Evolutionary conservation across 768 basidiomycete genomes (phyloP), one percentile per base, ranked within the genome.

Genomic region (Imleria badia): DNA sequence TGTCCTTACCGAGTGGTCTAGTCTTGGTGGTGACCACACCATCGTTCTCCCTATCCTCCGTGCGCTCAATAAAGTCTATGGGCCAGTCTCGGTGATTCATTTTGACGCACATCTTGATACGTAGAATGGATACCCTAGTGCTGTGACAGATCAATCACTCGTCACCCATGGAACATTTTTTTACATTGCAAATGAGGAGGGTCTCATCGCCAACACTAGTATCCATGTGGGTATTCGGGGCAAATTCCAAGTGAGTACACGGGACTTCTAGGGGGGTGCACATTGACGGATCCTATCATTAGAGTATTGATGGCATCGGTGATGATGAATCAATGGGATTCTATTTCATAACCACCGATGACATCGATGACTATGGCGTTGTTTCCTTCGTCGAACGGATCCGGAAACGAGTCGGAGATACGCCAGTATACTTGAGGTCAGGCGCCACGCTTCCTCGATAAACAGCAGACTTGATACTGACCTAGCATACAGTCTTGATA

Each of bases 161-260:
- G 75, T 92, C 38, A 94, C 85, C 1, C 93, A 95, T 61, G 93
- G 92, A 51, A 89, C 87, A 1, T 94, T 92, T 75, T 95, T 94
- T 74, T 82, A 84, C 69, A 68, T 89, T 35, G 94, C 94, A 0
- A 78, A 79, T 23, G 80, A 89, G 61, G 89, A 93, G 66, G 88
- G 89, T 2, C 76, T 93, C 38, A 80, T 94, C 78, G 71, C 80
- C 33, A 84, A 86, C 55, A 79, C 81, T 38, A 80, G 88, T 56
- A 83, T 95, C 26, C 94, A 95, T 66, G 94, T 86, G 10, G 92
- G 94, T 5, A 88, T 95, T 56, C 77, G 92, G 41, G 90, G 88
- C 71, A 89, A 89, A 63, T 74, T 94, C 41, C 70, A 62, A 22
- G 84, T 82, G 53, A 58, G 77, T 70, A 49, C 66, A 35, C 45